These are phyloP conservation scores for Aspergillus transmontanensis DNA, from an alignment of 2,329 filamentous ascomycete genomes.

Conservation along the genomic window DNA sequence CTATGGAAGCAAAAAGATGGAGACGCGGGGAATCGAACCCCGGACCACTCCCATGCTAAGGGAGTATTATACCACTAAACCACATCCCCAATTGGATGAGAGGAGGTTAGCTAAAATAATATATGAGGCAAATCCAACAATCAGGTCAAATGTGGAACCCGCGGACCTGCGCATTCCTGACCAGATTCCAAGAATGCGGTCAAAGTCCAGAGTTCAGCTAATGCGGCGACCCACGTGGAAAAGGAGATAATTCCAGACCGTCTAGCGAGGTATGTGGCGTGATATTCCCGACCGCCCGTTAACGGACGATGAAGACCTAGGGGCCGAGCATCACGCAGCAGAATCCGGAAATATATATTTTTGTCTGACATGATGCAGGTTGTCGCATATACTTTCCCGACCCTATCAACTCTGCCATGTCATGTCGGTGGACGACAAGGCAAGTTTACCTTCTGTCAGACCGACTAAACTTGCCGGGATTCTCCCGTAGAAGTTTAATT, in stretches of 20 bases:
- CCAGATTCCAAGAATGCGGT: not conserved
- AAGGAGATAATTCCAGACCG: not conserved
- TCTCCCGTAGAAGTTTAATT: not conserved
- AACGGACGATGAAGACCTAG: not conserved
- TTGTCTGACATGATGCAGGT: not conserved
- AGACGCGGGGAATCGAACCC: constrained; percentile 4
- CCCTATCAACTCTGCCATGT: not conserved
- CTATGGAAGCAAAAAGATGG: not conserved
- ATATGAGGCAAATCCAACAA: not conserved
- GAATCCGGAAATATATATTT: not conserved
- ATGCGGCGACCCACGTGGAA: not conserved
- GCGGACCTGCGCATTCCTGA: not conserved
- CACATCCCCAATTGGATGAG: not conserved
- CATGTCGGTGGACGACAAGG: not conserved
- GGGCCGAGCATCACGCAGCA: not conserved
- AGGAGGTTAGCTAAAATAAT: fast-evolving
- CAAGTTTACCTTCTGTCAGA: not conserved
- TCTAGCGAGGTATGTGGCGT: not conserved
- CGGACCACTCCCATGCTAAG: constrained; percentile 4
- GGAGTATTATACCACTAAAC: constrained; percentile 4
- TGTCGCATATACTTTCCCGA: not conserved
- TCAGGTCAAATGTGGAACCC: not conserved
- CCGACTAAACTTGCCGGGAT: not conserved
- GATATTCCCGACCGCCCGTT: not conserved
- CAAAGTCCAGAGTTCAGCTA: not conserved